Base-by-base conservation (phyloP, 2,329 filamentous ascomycete species). In the Alternaria consortialis region DNA sequence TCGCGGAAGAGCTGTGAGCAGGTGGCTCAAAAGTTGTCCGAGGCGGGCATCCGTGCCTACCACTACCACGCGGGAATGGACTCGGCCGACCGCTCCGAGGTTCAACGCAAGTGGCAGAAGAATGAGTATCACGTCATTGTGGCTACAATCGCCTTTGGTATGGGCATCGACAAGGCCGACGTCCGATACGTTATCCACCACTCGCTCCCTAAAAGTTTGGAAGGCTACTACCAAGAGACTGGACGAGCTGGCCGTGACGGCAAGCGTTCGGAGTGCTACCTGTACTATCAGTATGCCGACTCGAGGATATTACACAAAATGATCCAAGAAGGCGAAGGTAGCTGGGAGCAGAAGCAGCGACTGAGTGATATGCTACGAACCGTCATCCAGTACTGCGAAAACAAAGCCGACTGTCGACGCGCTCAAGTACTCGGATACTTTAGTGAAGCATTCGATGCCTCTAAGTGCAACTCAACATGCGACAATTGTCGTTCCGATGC, bases 101-200 rank as follows among this genome's bases (percentile, higher is more conserved):
- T 95, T 5, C 94, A 98, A 77, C 86, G 86, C 62, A 79, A 88
- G 31, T 99, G 95, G 95, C 95, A 99, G 77, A 82, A 81, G 43
- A 93, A 93, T 6, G 81, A 84, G 53, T 87, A 90, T 71, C 91
- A 97, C 68, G 91, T 99, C 34, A 96, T 99, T 43, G 95, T 99
- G 51, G 96, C 95, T 20, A 99, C 95, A 0, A 98, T 99, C 77
- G 95, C 95, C 25, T 99, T 99, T 75, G 95, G 95, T 7, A 99
- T 99, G 95, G 95, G 95, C n/a, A 99, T 99, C 67, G 95, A 99
- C 82, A 99, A 99, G 78, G 88, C 94, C 0, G 91, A 99, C 76
- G 95, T 99, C 48, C 91, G 95, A 29, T 99, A 97, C 76, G 95
- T 99, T 34, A 92, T 99, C 40, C 96, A 99, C 74, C 90, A 97